Percentiles rank a stretch among this genome's conserved stretches.
phyloP scores from a whole-genome alignment of 2,329 filamentous ascomycete species.

The Podosphaera xanthii region DNA sequence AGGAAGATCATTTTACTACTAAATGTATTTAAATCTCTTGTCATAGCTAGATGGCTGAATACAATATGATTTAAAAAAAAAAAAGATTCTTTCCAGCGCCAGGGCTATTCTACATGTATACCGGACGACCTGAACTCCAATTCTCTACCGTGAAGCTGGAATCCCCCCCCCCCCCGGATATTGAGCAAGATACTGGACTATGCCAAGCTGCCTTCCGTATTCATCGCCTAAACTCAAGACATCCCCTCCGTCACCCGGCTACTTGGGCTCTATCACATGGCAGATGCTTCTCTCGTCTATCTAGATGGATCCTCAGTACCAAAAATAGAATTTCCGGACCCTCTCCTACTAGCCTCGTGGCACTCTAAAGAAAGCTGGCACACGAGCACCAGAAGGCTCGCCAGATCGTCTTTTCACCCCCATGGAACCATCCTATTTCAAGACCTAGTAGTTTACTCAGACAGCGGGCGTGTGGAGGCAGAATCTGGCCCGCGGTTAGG shows the following conservation, averaged over 20 bases:
- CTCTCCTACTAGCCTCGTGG: neutral
- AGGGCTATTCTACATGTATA: neutral
- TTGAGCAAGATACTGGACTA: neutral
- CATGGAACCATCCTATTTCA: neutral
- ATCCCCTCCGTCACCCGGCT: neutral
- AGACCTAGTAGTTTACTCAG: neutral
- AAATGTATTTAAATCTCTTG: too few species aligned
- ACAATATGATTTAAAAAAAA: too few species aligned
- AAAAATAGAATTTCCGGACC: neutral
- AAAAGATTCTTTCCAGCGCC: neutral
- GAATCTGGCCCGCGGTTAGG: neutral
- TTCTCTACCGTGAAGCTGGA: neutral
- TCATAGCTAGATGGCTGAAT: too few species aligned
- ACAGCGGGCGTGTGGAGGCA: neutral
- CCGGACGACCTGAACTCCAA: neutral
- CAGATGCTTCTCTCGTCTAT: neutral
- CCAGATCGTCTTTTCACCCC: neutral
- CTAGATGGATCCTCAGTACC: neutral
- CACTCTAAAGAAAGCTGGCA: neutral
- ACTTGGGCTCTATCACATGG: neutral
- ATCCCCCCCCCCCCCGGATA: neutral
- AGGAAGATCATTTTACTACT: too few species aligned
- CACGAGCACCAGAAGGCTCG: neutral
- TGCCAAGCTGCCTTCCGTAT: neutral
- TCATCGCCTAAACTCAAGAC: neutral